Evolutionary conservation across 352 stramenopile genomes (phyloP).

Genomic region (Heterotrichella gracilis): DNA sequence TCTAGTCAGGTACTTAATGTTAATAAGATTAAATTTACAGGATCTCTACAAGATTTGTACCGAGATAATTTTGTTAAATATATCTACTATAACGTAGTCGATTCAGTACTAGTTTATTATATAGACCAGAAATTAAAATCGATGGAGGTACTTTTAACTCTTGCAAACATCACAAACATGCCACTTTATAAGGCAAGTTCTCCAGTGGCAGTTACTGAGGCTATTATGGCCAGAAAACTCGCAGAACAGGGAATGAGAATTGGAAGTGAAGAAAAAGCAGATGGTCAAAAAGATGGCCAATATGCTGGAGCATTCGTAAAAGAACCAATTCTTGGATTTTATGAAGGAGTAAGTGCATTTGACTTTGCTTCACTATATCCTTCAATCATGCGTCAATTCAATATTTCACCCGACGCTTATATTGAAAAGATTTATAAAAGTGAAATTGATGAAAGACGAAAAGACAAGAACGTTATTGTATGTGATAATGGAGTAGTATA

Average conservation of each 20-base stretch:
- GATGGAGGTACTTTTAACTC: background rate
- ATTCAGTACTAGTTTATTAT: background rate
- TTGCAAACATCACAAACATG: background rate
- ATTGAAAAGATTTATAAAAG: conserved; percentile 4
- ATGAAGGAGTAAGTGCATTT: background rate
- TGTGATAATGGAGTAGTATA: too few relatives aligned
- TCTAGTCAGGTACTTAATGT: too few relatives aligned
- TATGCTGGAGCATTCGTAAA: conserved; percentile 9
- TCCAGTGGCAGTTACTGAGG: background rate
- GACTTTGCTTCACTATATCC: conserved; percentile 9
- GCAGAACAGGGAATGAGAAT: background rate
- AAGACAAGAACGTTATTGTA: too few relatives aligned
- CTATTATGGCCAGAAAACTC: background rate
- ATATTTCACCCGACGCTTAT: background rate
- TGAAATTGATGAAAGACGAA: too few relatives aligned
- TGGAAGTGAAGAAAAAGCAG: background rate
- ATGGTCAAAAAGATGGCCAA: background rate
- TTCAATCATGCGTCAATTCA: background rate
- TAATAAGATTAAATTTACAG: too few relatives aligned
- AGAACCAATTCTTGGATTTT: conserved; percentile 9
- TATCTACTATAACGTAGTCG: conserved; percentile 3
- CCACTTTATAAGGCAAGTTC: background rate
- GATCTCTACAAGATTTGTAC: too few relatives aligned
- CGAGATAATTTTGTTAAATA: background rate
- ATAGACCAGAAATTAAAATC: background rate